Base-by-base conservation (phyloP, 164 flowering plant species). In the Stephania cephalantha region DNA sequence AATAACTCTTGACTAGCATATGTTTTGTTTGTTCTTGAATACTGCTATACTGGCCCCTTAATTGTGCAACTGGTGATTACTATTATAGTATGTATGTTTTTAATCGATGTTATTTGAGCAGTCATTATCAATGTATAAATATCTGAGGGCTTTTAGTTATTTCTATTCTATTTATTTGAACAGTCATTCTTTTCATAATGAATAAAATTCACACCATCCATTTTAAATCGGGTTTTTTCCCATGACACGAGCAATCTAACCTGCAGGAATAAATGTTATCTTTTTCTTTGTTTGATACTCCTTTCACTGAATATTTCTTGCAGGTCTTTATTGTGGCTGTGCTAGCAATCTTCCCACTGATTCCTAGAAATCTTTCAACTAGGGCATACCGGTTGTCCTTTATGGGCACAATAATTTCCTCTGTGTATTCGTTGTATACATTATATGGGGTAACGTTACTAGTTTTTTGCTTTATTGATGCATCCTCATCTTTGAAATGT, bases 281-380 rank as follows among this genome's bases (percentile, higher is more conserved):
- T 65, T 18, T 53, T 44, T 58, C 11, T 74, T 61, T 73, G 63
- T 29, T 66, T 29, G 18, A 77, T 68, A 35, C 20, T 42, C 15
- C 48, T 25, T 76, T 1, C n/a, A n/a, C 69, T 18, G 50, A 67
- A 29, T 71, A 67, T 44, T 73, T 73, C 22, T 50, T 83, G 80
- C 90, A 96, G 98, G 94, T 94, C 52, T 78, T 89, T 83, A 85
- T 94, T 72, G 92, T 96, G 84, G 93, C 94, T 80, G 79, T 92
- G 79, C 91, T 96, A 77, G 94, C 99, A 52, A 84, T 88, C 73
- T 73, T 96, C 79, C 99, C 99, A 7, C 77, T 96, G 73, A 74
- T 87, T 55, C 97, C 99, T 30, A 78, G 25, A 71, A 81, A 82
- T 83, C 90, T 96, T 75, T 90, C 99, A 74, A 85, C 76, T 75